phyloP scores from a whole-genome alignment of 2,329 filamentous ascomycete genomes.

The Monilinia fructicola region DNA sequence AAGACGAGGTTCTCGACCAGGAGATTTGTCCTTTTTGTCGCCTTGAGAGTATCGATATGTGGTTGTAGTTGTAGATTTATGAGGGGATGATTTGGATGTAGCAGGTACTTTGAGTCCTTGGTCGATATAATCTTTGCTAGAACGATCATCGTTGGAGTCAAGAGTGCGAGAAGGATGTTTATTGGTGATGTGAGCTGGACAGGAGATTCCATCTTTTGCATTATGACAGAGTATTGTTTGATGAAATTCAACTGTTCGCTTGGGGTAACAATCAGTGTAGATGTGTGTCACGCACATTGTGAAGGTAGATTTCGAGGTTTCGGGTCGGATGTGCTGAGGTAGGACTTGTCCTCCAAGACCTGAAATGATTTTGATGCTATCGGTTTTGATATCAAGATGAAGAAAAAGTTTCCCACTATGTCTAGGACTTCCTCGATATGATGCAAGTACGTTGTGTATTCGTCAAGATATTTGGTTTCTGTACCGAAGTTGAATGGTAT shows the following conservation, averaged over 20 bases:
- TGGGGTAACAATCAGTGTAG: conserved; percentile 50
- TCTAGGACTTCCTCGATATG: conserved; percentile 2
- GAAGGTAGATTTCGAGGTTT: conserved; percentile 29
- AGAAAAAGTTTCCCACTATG: conserved; percentile 13
- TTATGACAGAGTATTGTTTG: conserved; percentile 44
- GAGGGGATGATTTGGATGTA: conserved; percentile 37
- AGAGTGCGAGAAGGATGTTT: conserved; percentile 45
- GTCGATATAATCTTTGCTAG: conserved; percentile 30
- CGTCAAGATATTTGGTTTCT: no score
- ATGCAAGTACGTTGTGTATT: background rate
- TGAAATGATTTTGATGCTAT: background rate
- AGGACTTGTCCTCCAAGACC: conserved; percentile 12
- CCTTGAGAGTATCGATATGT: conserved; percentile 30
- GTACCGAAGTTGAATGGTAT: background rate
- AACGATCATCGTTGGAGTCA: conserved; percentile 41
- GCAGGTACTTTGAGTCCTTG: conserved; percentile 29
- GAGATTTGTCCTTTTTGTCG: conserved; percentile 36
- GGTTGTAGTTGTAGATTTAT: conserved; percentile 37
- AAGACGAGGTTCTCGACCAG: conserved; percentile 43
- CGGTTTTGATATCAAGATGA: conserved; percentile 11
- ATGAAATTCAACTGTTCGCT: conserved; percentile 43
- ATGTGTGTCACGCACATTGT: conserved; percentile 54
- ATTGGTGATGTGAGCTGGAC: conserved; percentile 45
- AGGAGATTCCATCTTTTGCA: conserved; percentile 44
- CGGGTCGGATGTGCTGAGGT: conserved; percentile 6